A percentile compares a stretch with the other conserved stretches of the same genome.
These are phyloP conservation scores for Leccinum subrobustum DNA, from an alignment of 1,284 basidiomycete species.

Conservation along the genomic window DNA sequence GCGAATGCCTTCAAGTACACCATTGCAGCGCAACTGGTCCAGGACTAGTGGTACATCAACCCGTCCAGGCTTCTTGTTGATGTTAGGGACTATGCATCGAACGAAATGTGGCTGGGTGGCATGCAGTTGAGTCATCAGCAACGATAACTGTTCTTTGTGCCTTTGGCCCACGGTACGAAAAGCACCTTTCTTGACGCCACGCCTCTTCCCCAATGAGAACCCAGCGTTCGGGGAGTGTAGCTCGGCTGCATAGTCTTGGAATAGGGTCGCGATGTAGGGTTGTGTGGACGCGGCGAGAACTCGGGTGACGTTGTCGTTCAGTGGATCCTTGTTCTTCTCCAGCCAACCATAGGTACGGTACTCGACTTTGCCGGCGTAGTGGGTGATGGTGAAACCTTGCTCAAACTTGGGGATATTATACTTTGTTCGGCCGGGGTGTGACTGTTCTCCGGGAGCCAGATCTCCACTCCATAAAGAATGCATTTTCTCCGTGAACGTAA, in stretches of 20 bases:
- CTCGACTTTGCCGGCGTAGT: conserved; percentile 97
- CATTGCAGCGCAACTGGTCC: conserved; percentile 97
- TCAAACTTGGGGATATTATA: conserved; percentile 89
- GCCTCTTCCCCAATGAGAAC: conserved; percentile 66
- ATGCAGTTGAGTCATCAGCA: conserved; percentile 89
- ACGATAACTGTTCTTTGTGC: conserved; percentile 94
- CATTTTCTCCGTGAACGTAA: conserved; percentile 94
- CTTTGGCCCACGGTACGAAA: conserved; percentile 96
- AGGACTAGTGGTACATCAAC: conserved; percentile 94
- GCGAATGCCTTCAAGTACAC: conserved; percentile 98
- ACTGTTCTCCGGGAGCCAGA: conserved; percentile 46
- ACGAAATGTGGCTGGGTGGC: conserved; percentile 99
- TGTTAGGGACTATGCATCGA: conserved; percentile 96
- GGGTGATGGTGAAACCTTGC: conserved; percentile 93
- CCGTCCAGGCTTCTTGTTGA: conserved; percentile 87
- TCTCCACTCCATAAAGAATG: conserved; percentile 67
- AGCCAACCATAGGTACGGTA: conserved; percentile 97
- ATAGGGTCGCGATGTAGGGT: conserved; percentile 80
- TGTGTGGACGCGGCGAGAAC: conserved; percentile 86
- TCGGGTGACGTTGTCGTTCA: conserved; percentile 95
- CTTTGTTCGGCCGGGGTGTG: conserved; percentile 77
- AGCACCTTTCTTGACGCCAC: conserved; percentile 89
- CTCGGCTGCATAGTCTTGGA: conserved; percentile 74
- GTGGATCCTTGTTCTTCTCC: conserved; percentile 99
- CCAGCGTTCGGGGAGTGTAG: conserved; percentile 35